A percentile compares a stretch with the other conserved stretches of the same genome.
Evolutionary conservation across 2,329 filamentous ascomycete genomes (phyloP).

Genomic region (Trichoderma harzianum): DNA sequence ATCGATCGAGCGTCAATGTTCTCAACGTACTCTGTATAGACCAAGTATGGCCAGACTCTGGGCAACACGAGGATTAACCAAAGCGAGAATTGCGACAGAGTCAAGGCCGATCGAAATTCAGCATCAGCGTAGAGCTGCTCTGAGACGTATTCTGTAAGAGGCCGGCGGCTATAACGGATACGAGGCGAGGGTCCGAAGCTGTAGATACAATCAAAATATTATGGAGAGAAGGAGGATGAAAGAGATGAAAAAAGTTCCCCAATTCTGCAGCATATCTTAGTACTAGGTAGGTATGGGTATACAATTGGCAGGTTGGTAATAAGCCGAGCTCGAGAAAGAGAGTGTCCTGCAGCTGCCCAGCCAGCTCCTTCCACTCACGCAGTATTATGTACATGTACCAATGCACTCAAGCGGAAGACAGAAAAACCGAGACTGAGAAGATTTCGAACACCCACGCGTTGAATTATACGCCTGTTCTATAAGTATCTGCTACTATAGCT

Average conservation of each 20-base stretch:
- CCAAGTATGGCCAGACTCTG: neutral
- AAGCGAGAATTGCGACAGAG: neutral
- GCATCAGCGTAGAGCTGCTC: neutral
- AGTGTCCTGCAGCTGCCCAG: constrained; percentile 7
- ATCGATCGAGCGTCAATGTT: neutral
- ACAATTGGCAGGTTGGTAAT: neutral
- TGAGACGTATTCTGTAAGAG: neutral
- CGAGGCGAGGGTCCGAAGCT: neutral
- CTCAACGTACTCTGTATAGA: neutral
- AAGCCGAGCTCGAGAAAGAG: neutral
- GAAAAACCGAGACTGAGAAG: too few species aligned
- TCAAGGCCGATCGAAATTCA: neutral
- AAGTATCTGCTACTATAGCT: too few species aligned
- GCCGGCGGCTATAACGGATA: neutral
- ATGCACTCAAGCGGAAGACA: too few species aligned
- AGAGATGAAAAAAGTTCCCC: neutral
- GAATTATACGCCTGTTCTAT: too few species aligned
- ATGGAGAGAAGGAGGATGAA: neutral
- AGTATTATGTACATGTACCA: neutral
- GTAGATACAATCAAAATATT: neutral
- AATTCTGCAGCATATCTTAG: neutral
- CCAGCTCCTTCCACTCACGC: neutral
- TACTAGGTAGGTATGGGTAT: neutral
- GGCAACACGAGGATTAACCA: neutral
- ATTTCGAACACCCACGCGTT: too few species aligned